Base-by-base conservation (phyloP, 805 yeast species). In the Ogataea henricii region DNA sequence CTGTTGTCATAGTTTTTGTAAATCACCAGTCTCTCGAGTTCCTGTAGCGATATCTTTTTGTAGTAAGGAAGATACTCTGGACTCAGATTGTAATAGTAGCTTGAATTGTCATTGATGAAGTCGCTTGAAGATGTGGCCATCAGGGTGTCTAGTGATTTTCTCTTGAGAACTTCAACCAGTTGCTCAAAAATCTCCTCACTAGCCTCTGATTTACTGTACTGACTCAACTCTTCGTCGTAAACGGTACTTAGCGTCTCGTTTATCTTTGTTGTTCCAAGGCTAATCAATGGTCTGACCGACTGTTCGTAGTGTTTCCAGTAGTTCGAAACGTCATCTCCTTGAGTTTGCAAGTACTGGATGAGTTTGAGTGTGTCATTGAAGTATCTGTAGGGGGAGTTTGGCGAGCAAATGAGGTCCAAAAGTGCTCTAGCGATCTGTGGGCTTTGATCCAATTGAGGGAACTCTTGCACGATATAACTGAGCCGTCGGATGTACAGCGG, bases 401-500 rank as follows among this genome's bases (percentile, higher is more conserved):
- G 41, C 5, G 34, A 34, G 20, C 49, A 37, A 4, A 57, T 49
- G 21, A 59, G n/a, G 9, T 52, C 52, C 16, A 60, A 37, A 2
- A 57, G 41, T 17, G 20, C 40, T 23, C 46, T 36, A 14, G 53
- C 36, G 6, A 48, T 30, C 10, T 32, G 27, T 4, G 40, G 35
- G 3, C 13, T 39, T 35, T 47, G 33, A 12, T 46, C 38, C 12
- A 49, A 35, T 1, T 46, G 41, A 5, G 56, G 53, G 36, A 44
- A 52, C 9, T 47, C 46, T n/a, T 17, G 38, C 13, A 48, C 55
- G 9, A 62, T 55, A 30, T 54, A 52, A 13, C 39, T 43, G 25
- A 59, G 45, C 33, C 64, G 47, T 29, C 48, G 49, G 33, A 62
- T 35, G 21, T 54, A 55, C 8, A 61, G 29, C 7, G 63, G 64